These are phyloP conservation scores for Aspergillus sp. DNA, from an alignment of 2,329 filamentous ascomycete genomes.

Conservation along the genomic window DNA sequence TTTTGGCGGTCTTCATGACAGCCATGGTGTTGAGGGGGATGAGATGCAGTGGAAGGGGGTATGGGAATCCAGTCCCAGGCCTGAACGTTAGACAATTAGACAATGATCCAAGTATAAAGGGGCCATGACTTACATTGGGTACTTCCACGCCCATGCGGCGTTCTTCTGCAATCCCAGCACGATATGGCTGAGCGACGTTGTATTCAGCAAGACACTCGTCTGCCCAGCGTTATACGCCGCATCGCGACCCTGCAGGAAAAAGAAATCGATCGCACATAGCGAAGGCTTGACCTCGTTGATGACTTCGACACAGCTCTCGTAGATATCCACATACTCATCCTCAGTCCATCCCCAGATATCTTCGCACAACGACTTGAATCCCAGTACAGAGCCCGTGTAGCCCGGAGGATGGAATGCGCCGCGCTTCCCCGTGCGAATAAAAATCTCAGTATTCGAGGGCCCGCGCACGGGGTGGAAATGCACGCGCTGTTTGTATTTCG, in stretches of 20 bases:
- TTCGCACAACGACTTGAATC: conserved; percentile 28
- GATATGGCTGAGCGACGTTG: conserved; percentile 48
- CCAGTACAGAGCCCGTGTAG: conserved; percentile 35
- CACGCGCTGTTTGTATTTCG: conserved; percentile 16
- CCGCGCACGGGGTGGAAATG: conserved; percentile 38
- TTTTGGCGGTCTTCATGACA: conserved; percentile 29
- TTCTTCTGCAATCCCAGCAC: conserved; percentile 41
- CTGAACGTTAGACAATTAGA: conserved; percentile 23
- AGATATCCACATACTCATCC: conserved; percentile 44
- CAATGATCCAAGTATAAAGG: neutral
- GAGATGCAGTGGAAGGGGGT: conserved; percentile 47
- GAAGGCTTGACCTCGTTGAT: conserved; percentile 40
- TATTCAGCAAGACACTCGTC: conserved; percentile 43
- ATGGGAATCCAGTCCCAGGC: conserved; percentile 46
- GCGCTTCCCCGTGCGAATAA: conserved; percentile 28
- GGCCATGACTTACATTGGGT: conserved; percentile 27
- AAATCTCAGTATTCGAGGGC: conserved; percentile 33
- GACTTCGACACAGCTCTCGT: conserved; percentile 39
- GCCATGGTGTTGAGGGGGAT: conserved; percentile 46
- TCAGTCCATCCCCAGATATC: conserved; percentile 39
- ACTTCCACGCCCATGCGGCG: conserved; percentile 32
- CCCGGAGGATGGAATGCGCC: conserved; percentile 33
- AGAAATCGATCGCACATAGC: conserved; percentile 45
- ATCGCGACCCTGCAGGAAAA: conserved; percentile 47
- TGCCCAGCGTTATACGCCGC: conserved; percentile 39